These are phyloP conservation scores for Parafenestella ontariensis DNA, from an alignment of 2,329 filamentous ascomycete species.

Conservation along the genomic window DNA sequence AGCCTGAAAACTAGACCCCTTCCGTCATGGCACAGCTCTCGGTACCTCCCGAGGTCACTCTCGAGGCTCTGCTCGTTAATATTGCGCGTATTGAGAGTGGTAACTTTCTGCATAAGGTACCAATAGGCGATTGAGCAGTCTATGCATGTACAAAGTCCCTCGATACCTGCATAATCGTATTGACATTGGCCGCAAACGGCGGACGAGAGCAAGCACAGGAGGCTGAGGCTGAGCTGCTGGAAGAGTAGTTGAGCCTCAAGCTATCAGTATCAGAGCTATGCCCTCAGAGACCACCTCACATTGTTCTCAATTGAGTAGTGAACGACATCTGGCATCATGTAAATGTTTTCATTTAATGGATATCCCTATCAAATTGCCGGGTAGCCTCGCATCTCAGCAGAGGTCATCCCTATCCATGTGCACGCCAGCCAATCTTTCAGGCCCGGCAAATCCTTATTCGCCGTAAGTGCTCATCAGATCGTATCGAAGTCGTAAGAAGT, in stretches of 20 bases:
- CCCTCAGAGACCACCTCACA: not conserved
- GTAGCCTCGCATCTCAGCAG: conserved; percentile 28
- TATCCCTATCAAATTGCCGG: conserved; percentile 18
- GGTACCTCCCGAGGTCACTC: not conserved
- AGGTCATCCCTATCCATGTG: conserved; percentile 18
- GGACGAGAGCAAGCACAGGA: not conserved
- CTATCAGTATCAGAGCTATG: not conserved
- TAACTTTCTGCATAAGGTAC: not conserved
- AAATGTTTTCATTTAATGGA: conserved; percentile 15
- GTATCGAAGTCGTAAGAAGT: conserved; percentile 25
- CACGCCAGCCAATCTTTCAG: conserved; percentile 18
- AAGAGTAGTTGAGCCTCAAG: not conserved
- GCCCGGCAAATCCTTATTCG: conserved; percentile 4
- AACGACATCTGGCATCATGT: not conserved
- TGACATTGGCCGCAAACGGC: not conserved
- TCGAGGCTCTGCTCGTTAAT: not conserved
- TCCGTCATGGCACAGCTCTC: no score
- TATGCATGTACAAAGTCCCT: not conserved
- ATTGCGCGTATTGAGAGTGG: not conserved
- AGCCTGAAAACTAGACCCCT: not conserved
- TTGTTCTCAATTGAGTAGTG: not conserved
- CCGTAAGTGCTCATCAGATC: conserved; percentile 17
- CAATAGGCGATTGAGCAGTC: not conserved
- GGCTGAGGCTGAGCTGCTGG: not conserved
- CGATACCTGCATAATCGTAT: not conserved